A percentile compares a stretch with the other conserved stretches of the same genome.
phyloP scores from a whole-genome alignment of 2,329 filamentous ascomycete species.

The Fusarium odoratissimum region DNA sequence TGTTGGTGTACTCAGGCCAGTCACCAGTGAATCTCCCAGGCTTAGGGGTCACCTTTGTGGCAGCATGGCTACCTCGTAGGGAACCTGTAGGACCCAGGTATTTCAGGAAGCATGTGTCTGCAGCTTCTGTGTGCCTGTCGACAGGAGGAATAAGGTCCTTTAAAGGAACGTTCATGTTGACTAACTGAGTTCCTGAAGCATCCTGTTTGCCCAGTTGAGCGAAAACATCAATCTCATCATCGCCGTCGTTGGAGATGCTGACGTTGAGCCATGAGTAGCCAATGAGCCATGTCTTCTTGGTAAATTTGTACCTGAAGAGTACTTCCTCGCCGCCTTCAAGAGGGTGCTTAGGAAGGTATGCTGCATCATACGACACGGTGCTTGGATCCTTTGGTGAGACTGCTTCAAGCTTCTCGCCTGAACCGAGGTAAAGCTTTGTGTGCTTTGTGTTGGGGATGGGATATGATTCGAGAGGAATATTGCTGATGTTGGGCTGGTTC shows the following conservation, averaged over 20 bases:
- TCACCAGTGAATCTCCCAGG: background rate
- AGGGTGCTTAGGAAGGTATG: background rate
- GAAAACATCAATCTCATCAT: background rate
- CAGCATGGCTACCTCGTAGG: background rate
- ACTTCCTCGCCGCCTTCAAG: background rate
- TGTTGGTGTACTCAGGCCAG: constrained; percentile 1
- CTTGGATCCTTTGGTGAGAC: fast-evolving
- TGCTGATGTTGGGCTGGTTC: background rate
- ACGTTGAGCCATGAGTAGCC: background rate
- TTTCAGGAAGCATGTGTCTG: background rate
- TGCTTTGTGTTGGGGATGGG: background rate
- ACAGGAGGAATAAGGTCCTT: background rate
- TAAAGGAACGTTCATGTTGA: background rate
- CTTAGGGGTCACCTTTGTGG: background rate
- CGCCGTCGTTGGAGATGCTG: background rate
- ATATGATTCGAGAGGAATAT: background rate
- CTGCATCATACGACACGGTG: background rate
- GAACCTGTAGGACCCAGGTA: background rate
- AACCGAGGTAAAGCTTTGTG: background rate
- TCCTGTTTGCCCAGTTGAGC: background rate
- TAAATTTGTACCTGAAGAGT: background rate
- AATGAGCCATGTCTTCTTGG: background rate
- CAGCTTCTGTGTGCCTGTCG: background rate
- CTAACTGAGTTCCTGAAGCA: background rate
- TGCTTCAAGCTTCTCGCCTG: background rate